Evolutionary conservation across 805 yeast species (phyloP), one percentile per base, ranked within the genome.

Genomic region (Wickerhamomyces chaumierensis): DNA sequence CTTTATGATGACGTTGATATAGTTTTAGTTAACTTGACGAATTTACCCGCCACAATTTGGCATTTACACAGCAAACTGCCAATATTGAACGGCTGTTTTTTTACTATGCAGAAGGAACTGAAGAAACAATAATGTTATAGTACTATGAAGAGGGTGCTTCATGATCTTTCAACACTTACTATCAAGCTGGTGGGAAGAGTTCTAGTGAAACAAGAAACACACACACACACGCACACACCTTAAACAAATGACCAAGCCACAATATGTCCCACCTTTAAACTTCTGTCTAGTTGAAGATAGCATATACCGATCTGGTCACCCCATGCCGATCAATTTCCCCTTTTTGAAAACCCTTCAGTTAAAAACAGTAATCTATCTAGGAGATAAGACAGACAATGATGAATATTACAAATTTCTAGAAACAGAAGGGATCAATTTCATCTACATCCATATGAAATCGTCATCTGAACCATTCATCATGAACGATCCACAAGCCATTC

Each of bases 271-370:
- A 4, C 98, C 98, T 1, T 67, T 92, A 48, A 88, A 86, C 58
- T 90, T 90, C 52, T 74, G 94, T 1, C 73, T 85, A 18, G 95
- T 92, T 2, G 95, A 84, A 42, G 87, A 85, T 41, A 78, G 83
- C 6, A 74, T 90, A 12, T 90, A 88, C 57, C 64, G 98, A 16
- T 80, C 94, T 2, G 98, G 98, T 2, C 94, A 88, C 53, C 98
- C 98, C 1, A 83, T 86, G 65, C 82, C 85, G 0, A 71, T 78
- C 45, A 90, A 87, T 61, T 85, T 77, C 51, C 74, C 80, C n/a
- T 92, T 85, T 48, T 66, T 90, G 18, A 70, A 71, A 47, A 79
- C 77, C 21, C 60, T 92, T 36, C 66, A 75, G 27, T 60, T 90
- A 42, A 75, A 75, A 48, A 87, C 96, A 0, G 85, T 90, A 34